Conservation (phyloP, 202 grass and related monocot species). For the Panicum hallii region DNA sequence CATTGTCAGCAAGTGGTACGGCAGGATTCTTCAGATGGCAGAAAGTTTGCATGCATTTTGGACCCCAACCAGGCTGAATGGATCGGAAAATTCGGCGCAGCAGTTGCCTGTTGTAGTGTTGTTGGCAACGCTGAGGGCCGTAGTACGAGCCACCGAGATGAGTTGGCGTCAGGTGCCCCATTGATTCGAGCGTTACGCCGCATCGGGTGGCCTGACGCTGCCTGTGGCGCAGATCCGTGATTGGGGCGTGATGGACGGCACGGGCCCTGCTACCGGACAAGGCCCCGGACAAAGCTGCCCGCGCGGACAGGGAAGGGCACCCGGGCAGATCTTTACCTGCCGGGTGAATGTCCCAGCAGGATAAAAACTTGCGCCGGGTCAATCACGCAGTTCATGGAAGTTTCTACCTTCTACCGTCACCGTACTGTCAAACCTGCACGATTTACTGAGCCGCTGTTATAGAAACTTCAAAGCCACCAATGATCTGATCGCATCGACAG, state of each 20-base stretch:
- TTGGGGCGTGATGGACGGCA: constrained; percentile 50
- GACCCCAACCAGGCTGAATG: background rate
- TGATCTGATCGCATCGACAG: background rate
- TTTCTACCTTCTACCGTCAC: background rate
- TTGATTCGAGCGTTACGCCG: constrained; percentile 39
- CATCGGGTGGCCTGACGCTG: background rate
- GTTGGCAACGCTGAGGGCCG: background rate
- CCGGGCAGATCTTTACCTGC: constrained; percentile 36
- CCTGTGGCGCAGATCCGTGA: constrained; percentile 34
- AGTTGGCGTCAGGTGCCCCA: constrained; percentile 13
- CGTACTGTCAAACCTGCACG: background rate
- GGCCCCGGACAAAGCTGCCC: constrained; percentile 52
- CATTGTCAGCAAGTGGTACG: background rate
- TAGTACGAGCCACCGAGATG: background rate
- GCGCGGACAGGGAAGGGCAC: constrained; percentile 6
- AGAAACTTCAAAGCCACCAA: constrained; percentile 1
- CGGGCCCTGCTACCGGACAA: constrained; percentile 41
- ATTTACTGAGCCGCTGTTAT: background rate
- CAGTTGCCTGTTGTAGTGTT: background rate
- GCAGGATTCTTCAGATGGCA: background rate
- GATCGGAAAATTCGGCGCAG: background rate
- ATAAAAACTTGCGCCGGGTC: background rate
- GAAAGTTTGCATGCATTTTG: background rate
- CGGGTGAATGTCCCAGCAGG: constrained; percentile 1
- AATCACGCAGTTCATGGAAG: too few relatives aligned